Evolutionary conservation across 2,329 filamentous ascomycete genomes (phyloP).

Genomic region (Penicillium sp.): DNA sequence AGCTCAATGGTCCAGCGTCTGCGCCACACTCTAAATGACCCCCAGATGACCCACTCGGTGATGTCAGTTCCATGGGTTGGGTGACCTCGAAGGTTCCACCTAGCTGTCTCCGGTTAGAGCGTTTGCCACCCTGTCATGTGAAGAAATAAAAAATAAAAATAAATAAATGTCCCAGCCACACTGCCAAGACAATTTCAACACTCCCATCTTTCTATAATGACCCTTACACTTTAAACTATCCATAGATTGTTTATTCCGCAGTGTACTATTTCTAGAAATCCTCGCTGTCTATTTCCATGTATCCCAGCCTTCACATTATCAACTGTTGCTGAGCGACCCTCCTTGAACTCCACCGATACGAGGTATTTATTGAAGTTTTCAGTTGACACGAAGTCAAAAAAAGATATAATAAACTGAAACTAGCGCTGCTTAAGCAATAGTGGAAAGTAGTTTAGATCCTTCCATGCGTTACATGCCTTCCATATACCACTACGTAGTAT

Average conservation of each 20-base stretch:
- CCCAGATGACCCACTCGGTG: background rate
- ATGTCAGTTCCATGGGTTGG: conserved; percentile 7
- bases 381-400: background rate
- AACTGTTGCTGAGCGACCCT: background rate
- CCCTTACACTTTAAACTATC: background rate
- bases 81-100: background rate
- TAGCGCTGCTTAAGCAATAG: background rate
- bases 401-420: background rate
- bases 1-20: conserved; percentile 1
- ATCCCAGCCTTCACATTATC: background rate
- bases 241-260: too few relatives aligned
- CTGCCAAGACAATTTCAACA: background rate
- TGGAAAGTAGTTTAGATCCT: background rate
- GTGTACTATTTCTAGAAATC: background rate
- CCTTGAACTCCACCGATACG: background rate
- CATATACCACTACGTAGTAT: background rate
- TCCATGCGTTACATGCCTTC: background rate
- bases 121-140: conserved; percentile 4
- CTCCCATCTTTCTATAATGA: background rate
- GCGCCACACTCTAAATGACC: conserved; percentile 11
- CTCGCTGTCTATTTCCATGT: background rate
- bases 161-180: conserved; percentile 2
- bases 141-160: background rate
- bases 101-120: background rate
- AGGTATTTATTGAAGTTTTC: background rate